Base-by-base conservation (phyloP, 2,329 filamentous ascomycete genomes). In the Aspergillus novofumigatus region DNA sequence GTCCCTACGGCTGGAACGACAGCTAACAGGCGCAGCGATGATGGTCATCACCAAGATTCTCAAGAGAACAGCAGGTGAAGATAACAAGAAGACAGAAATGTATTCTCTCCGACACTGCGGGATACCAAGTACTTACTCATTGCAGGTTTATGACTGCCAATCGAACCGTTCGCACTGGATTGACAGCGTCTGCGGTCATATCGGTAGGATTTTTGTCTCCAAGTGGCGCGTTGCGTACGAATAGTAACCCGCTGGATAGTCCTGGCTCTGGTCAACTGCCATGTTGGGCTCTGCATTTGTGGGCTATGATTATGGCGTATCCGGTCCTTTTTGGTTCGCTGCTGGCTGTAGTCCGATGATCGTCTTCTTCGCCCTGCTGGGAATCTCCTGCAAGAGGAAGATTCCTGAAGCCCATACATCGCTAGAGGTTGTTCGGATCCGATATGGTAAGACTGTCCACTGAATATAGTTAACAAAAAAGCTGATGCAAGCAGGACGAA, bases 241-340 rank as follows among this genome's bases (percentile, higher is more conserved):
- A 14, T 28, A 25, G 49, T 53, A n/a, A 56, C 9, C 10, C 4
- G 10, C 10, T 32, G 29, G 2, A 32, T 38, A 72, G 32, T 81
- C 79, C 0, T 83, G 81, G 81, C 74, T 82, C 2, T 83, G 80
- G 79, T 80, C 78, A 23, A 83, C 80, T 0, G 79, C 81, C 0
- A 75, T 83, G 60, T 69, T 83, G 0, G 80, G 80, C 0, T 79
- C 78, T 9, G 75, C 75, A 0, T 71, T 82, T 2, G 79, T 83
- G 0, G 81, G 81, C 0, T 83, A 84, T 60, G 76, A 76, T 51
- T 83, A 81, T 62, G 83, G 83, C 0, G 72, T 84, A 1, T 78
- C 81, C 1, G 81, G 81, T 0, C 81, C 81, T 0, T 83, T 85
- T 54, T 85, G 81, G 82, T 85, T 81, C 57, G 81, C 81, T 2